Evolutionary conservation across 495 filamentous ascomycete genomes (phyloP), one percentile per base, ranked within the genome.

Genomic region (Tricharina praecox): DNA sequence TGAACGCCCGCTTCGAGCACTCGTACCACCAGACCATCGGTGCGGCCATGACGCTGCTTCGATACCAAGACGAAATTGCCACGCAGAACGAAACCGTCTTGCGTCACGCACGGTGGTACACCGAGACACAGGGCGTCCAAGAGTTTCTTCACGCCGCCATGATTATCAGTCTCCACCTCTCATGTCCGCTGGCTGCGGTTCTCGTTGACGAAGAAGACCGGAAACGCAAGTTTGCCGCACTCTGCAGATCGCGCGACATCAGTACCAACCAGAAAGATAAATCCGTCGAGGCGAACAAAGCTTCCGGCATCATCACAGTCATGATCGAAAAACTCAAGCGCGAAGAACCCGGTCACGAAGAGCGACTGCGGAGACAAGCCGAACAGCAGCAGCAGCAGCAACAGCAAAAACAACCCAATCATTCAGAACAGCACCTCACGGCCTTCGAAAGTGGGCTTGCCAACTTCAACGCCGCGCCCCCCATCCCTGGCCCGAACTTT

Each of bases 101-200:
- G 79, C 46, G 70, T 70, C 18, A 78, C 84, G 62, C 76, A 77
- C 54, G 85, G 73, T 70, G 82, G 61, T 75, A 88, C 42, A 84
- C 75, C 15, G 68, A 70, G 2, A 81, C 81, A 0, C 71, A 92
- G 3, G 83, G 84, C 15, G 81, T 77, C 39, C 69, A 74, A 20
- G 88, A 96, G 54, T 93, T 88, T 54, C 65, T 93, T 11, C 76
- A 92, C 15, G 85, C 83, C 0, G 81, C 83, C 2, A 94, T 93
- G 84, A 76, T 93, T 47, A 71, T 96, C 16, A 79, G 78, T 53
- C 67, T 93, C 24, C 85, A 92, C 51, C 67, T 94, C 18, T 38
- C 32, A 4, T 20, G 23, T 19, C 45, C 33, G 2, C 45, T 19
- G 8, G 23, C 7, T 28, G 16, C 9, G 1, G 16, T 9, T 19